A percentile compares a stretch with the other conserved stretches of the same genome.
Evolutionary conservation across 768 basidiomycete species (phyloP).

Genomic region (Saitozyma podzolica): DNA sequence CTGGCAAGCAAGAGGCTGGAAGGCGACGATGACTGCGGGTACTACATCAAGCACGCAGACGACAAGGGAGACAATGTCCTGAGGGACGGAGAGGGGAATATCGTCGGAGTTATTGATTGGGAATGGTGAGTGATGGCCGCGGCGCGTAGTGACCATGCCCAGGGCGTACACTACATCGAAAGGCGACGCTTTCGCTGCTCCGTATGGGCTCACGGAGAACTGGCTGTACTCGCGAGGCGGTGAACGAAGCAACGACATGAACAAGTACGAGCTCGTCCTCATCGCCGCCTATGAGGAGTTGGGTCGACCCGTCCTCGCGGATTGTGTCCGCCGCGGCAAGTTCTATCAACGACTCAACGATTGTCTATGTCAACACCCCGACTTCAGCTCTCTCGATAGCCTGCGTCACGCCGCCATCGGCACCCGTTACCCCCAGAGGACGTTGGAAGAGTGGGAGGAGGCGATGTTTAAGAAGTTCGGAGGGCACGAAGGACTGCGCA

Average conservation of each 20-base stretch:
- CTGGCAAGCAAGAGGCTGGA: not conserved
- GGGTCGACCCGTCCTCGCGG: slow-evolving; percentile 10
- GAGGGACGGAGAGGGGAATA: slow-evolving; percentile 32
- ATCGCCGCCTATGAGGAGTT: slow-evolving; percentile 1
- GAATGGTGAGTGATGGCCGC: slow-evolving; percentile 41
- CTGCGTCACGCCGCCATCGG: too few species aligned
- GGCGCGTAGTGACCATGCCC: too few species aligned
- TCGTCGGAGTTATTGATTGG: slow-evolving; percentile 48
- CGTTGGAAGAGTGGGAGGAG: too few species aligned
- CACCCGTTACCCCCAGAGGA: too few species aligned
- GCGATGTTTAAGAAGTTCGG: too few species aligned
- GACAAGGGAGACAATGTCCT: slow-evolving; percentile 42
- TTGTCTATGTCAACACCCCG: too few species aligned
- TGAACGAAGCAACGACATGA: not conserved
- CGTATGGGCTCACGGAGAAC: not conserved
- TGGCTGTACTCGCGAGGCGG: not conserved
- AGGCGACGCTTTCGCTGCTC: slow-evolving; percentile 11
- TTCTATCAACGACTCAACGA: slow-evolving; percentile 1
- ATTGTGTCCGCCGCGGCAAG: slow-evolving; percentile 14
- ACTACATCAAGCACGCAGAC: slow-evolving; percentile 29
- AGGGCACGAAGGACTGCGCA: too few species aligned
- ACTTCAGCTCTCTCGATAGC: too few species aligned
- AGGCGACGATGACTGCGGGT: slow-evolving; percentile 1
- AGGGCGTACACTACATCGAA: slow-evolving; percentile 2
- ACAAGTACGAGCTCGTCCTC: slow-evolving; percentile 2